These are phyloP conservation scores for Spinacia oleracea DNA, from an alignment of 179 eudicot genomes.

Conservation along the genomic window DNA sequence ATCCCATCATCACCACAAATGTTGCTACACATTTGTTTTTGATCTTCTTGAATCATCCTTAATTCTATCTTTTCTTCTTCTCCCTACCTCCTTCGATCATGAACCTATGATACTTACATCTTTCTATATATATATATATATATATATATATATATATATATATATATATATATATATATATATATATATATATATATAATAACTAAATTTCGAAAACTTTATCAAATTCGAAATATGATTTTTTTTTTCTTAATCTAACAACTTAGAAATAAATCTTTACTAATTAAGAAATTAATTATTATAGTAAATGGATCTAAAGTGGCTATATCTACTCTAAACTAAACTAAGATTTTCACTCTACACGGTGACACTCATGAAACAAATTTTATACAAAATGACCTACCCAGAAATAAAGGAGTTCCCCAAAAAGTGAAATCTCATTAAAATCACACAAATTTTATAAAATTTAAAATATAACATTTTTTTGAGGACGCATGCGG, in stretches of 20 bases:
- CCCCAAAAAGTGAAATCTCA: neutral
- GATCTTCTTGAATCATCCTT: slow-evolving; percentile 53
- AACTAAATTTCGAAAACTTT: neutral
- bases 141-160: too few species aligned
- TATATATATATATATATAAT: neutral
- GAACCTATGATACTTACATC: slow-evolving; percentile 1
- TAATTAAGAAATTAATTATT: too few species aligned
- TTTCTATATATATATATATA: too few species aligned
- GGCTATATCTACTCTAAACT: neutral
- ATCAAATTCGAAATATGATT: too few species aligned
- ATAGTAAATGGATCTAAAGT: too few species aligned
- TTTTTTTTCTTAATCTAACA: too few species aligned
- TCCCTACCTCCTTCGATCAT: neutral
- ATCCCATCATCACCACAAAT: slow-evolving; percentile 21
- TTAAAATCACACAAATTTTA: neutral
- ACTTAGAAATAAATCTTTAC: too few species aligned
- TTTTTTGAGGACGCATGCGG: too few species aligned
- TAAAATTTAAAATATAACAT: neutral
- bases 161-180: too few species aligned
- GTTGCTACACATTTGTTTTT: slow-evolving; percentile 39
- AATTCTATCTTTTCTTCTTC: neutral
- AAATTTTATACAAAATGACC: neutral
- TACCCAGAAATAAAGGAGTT: neutral
- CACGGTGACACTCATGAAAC: neutral
- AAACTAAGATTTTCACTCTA: neutral